Evolutionary conservation across 805 yeast genomes (phyloP).

Genomic region (Ogataea trehaloabstinens): DNA sequence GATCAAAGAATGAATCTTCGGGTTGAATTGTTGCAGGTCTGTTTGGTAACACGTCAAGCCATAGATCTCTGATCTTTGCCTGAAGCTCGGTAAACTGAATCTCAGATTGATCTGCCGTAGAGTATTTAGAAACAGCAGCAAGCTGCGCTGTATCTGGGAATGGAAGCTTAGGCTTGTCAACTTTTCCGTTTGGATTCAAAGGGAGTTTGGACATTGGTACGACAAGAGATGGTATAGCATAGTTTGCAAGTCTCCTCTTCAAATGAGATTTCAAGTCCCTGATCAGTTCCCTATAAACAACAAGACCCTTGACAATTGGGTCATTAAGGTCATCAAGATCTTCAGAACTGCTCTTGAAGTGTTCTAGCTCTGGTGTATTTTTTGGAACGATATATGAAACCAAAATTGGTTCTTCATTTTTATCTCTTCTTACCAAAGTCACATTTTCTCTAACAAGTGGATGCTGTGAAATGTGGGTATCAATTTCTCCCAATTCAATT

Average conservation of each 20-base stretch:
- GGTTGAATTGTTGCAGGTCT: constrained; percentile 75
- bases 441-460: constrained; percentile 88
- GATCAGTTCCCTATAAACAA: constrained; percentile 70
- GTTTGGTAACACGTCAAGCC: constrained; percentile 84
- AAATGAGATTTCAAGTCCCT: constrained; percentile 79
- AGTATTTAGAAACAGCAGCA: constrained; percentile 63
- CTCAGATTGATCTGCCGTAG: constrained; percentile 42
- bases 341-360: constrained; percentile 50
- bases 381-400: constrained; percentile 89
- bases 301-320: constrained; percentile 74
- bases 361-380: constrained; percentile 42
- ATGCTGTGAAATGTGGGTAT: constrained; percentile 94
- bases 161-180: constrained; percentile 95
- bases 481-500: constrained; percentile 97
- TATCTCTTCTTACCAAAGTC: constrained; percentile 88
- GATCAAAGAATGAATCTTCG: constrained; percentile 88
- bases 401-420: constrained; percentile 87
- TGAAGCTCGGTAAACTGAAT: constrained; percentile 64
- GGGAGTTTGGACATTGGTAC: constrained; percentile 87
- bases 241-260: constrained; percentile 85
- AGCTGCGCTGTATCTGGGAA: constrained; percentile 90
- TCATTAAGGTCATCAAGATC: constrained; percentile 50
- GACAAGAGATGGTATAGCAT: constrained; percentile 89
- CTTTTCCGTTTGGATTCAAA: constrained; percentile 96
- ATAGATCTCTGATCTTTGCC: constrained; percentile 68